Conservation (phyloP, 805 yeast species). For the Candida coleopterorum region DNA sequence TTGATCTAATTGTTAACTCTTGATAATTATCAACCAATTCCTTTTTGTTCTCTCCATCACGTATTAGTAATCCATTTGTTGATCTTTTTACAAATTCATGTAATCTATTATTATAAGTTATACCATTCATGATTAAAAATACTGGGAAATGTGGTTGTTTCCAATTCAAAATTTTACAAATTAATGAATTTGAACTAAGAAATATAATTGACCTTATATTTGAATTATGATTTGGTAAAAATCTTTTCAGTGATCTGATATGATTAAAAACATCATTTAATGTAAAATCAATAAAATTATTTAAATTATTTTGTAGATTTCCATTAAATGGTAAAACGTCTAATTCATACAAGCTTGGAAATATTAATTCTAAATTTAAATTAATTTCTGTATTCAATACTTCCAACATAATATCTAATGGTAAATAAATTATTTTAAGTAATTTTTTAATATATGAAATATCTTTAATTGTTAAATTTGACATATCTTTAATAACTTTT, state of each 20-base stretch:
- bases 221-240: no score
- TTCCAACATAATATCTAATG: slow-evolving; percentile 55
- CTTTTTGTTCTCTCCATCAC: slow-evolving; percentile 16
- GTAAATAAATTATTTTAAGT: slow-evolving; percentile 47
- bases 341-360: slow-evolving; percentile 56
- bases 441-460: slow-evolving; percentile 38
- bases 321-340: slow-evolving; percentile 36
- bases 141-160: slow-evolving; percentile 98
- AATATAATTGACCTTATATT: slow-evolving; percentile 76
- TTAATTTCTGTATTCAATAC: slow-evolving; percentile 56
- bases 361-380: slow-evolving; percentile 68
- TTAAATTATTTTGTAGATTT: slow-evolving; percentile 49
- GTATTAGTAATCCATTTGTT: slow-evolving; percentile 35
- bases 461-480: slow-evolving; percentile 33
- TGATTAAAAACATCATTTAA: slow-evolving; percentile 72
- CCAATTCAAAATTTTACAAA: slow-evolving; percentile 95
- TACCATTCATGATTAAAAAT: slow-evolving; percentile 74
- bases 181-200: slow-evolving; percentile 79
- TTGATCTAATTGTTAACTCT: slow-evolving; percentile 52
- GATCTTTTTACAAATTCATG: slow-evolving; percentile 35
- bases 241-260: slow-evolving; percentile 45
- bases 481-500: slow-evolving; percentile 34
- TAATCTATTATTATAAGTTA: slow-evolving; percentile 28
- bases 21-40: slow-evolving; percentile 25
- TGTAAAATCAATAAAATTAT: slow-evolving; percentile 71